These are phyloP conservation scores for Kodamaea suecica DNA, from an alignment of 1,139 yeast genomes.

Conservation along the genomic window DNA sequence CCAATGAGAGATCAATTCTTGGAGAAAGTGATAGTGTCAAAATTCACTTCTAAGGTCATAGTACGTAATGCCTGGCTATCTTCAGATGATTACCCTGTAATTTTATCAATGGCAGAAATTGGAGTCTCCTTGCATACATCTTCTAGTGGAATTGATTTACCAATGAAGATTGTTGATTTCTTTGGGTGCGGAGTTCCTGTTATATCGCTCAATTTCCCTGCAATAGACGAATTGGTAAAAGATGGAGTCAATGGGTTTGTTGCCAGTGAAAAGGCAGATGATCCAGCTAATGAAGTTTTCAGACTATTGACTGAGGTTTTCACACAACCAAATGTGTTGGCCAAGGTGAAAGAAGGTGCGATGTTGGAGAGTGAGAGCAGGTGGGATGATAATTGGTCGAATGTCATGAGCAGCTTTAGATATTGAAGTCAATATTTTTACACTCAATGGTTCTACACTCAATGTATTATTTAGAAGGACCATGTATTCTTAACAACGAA, in stretches of 20 bases:
- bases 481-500: too few relatives aligned
- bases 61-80: slow-evolving; percentile 75
- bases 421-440: neutral
- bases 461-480: neutral
- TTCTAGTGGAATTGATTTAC: slow-evolving; percentile 89
- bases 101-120: slow-evolving; percentile 75
- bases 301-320: slow-evolving; percentile 47
- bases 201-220: slow-evolving; percentile 70
- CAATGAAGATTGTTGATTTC: slow-evolving; percentile 96
- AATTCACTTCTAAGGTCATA: slow-evolving; percentile 42
- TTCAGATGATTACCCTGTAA: slow-evolving; percentile 73
- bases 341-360: slow-evolving; percentile 63
- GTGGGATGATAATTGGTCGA: slow-evolving; percentile 79
- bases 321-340: slow-evolving; percentile 31
- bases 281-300: slow-evolving; percentile 48
- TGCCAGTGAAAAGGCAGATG: slow-evolving; percentile 31
- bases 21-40: slow-evolving; percentile 40
- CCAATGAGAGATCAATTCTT: slow-evolving; percentile 61
- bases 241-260: slow-evolving; percentile 45
- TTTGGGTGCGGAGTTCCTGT: slow-evolving; percentile 97
- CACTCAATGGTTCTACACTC: neutral
- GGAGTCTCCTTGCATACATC: slow-evolving; percentile 91
- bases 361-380: slow-evolving; percentile 57
- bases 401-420: slow-evolving; percentile 16
- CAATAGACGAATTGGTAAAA: slow-evolving; percentile 60